Conservation (phyloP, 2,329 filamentous ascomycete genomes). For the Mycogone perniciosa region DNA sequence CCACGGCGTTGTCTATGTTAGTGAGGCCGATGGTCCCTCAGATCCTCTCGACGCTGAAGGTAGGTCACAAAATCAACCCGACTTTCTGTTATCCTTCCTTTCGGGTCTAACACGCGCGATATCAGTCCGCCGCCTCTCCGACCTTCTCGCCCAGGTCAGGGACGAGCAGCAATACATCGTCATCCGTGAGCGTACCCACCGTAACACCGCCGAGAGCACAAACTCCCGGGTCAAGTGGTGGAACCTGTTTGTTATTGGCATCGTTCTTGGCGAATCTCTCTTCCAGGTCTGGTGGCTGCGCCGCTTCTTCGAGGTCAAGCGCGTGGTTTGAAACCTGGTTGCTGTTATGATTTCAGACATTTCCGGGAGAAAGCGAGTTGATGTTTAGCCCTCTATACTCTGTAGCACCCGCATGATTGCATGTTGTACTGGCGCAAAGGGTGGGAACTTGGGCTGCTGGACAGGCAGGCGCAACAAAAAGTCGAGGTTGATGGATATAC, state of each 20-base stretch:
- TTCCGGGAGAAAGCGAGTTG: neutral
- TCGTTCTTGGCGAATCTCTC: constrained; percentile 83
- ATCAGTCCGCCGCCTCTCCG: constrained; percentile 72
- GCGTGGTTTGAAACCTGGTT: constrained; percentile 46
- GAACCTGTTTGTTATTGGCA: constrained; percentile 91
- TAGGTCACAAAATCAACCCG: constrained; percentile 33
- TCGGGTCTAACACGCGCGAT: constrained; percentile 10
- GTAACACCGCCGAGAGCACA: constrained; percentile 98
- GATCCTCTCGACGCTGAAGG: constrained; percentile 90
- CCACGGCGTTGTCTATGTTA: constrained; percentile 95
- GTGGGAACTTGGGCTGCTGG: constrained; percentile 15
- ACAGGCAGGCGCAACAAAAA: constrained; percentile 6
- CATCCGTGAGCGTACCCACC: constrained; percentile 87
- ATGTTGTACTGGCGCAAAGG: constrained; percentile 18
- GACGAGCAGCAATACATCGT: constrained; percentile 98
- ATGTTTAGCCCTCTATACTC: neutral
- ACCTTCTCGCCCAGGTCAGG: constrained; percentile 85
- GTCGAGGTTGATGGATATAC: neutral
- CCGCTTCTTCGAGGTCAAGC: constrained; percentile 89
- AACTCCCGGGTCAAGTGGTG: constrained; percentile 98
- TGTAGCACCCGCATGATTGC: neutral
- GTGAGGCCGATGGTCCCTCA: constrained; percentile 73
- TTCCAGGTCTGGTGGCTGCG: constrained; percentile 99
- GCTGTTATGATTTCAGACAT: neutral
- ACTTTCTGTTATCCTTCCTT: neutral